Evolutionary conservation across 2,329 filamentous ascomycete species (phyloP).

Genomic region (Ophiostoma populinum): DNA sequence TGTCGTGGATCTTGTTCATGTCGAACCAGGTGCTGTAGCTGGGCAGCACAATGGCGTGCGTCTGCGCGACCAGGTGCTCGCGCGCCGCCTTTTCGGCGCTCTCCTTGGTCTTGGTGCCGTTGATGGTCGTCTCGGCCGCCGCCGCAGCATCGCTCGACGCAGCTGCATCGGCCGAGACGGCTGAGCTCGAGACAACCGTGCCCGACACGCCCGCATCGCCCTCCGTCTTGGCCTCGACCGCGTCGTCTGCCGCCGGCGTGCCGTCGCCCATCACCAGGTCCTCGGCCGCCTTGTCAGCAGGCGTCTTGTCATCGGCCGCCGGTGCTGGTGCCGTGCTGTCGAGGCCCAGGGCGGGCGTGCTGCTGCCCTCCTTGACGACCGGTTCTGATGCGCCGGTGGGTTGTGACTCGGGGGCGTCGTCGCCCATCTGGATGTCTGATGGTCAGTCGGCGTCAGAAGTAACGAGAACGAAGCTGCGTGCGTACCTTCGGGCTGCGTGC

Average conservation of each 20-base stretch:
- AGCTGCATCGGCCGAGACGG: not conserved
- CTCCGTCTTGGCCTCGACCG: constrained; percentile 7
- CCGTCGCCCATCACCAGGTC: constrained; percentile 70
- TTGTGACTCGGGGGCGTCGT: constrained; percentile 18
- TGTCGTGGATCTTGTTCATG: constrained; percentile 79
- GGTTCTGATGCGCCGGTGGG: constrained; percentile 20
- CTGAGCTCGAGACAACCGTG: not conserved
- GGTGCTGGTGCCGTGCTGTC: no score
- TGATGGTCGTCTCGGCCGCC: constrained; percentile 13
- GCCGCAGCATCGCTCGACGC: constrained; percentile 1
- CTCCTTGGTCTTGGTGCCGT: constrained; percentile 55
- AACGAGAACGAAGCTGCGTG: no score
- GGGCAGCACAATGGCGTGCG: constrained; percentile 86
- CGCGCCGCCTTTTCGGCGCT: constrained; percentile 72
- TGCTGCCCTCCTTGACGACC: constrained; percentile 42
- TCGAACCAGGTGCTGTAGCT: constrained; percentile 99
- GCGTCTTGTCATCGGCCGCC: no score
- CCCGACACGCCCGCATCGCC: constrained; percentile 7
- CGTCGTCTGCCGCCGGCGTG: not conserved
- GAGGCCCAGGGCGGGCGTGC: constrained; percentile 33
- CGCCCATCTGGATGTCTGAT: constrained; percentile 47
- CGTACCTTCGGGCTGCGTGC: not conserved
- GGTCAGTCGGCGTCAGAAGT: no score
- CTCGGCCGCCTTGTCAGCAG: constrained; percentile 43
- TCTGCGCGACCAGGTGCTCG: constrained; percentile 82